phyloP scores from a whole-genome alignment of 2,329 filamentous ascomycete species.

The Ilyonectria sp. region DNA sequence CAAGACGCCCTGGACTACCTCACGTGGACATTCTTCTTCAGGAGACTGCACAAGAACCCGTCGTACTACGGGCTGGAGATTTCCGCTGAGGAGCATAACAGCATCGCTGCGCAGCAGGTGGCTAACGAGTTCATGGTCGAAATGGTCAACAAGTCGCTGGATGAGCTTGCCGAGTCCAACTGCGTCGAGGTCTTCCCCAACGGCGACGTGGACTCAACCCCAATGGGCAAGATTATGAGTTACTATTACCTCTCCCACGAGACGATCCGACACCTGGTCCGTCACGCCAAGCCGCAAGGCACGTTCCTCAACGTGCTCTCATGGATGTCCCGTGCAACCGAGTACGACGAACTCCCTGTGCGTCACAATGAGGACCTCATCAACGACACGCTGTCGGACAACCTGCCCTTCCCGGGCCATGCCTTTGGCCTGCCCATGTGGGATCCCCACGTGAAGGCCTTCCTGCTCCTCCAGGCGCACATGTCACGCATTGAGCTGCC shows the following conservation, averaged over 20 bases:
- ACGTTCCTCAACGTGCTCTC: constrained; percentile 86
- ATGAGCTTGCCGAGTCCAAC: constrained; percentile 85
- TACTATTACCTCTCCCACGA: constrained; percentile 99
- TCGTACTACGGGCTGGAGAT: constrained; percentile 98
- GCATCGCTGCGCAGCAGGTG: constrained; percentile 84
- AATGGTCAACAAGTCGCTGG: constrained; percentile 89
- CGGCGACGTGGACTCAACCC: constrained; percentile 90
- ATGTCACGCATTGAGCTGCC: constrained; percentile 94
- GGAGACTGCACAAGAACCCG: constrained; percentile 96
- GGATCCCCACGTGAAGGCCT: constrained; percentile 98
- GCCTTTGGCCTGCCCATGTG: constrained; percentile 88
- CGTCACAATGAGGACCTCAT: constrained; percentile 98
- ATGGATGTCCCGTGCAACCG: constrained; percentile 94
- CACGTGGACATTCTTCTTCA: constrained; percentile 99
- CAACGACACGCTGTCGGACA: constrained; percentile 89
- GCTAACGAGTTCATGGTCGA: constrained; percentile 97
- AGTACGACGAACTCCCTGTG: constrained; percentile 98
- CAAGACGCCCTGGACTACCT: constrained; percentile 98
- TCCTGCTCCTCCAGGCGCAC: constrained; percentile 93
- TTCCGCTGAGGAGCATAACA: constrained; percentile 92
- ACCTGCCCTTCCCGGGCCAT: constrained; percentile 76
- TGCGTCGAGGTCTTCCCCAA: constrained; percentile 89
- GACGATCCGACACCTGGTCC: constrained; percentile 88
- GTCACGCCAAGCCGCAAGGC: constrained; percentile 81
- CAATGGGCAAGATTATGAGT: constrained; percentile 98